A percentile compares a stretch with the other conserved stretches of the same genome.
Conservation (phyloP, 805 yeast species). For the Yamadazyma olivae region DNA sequence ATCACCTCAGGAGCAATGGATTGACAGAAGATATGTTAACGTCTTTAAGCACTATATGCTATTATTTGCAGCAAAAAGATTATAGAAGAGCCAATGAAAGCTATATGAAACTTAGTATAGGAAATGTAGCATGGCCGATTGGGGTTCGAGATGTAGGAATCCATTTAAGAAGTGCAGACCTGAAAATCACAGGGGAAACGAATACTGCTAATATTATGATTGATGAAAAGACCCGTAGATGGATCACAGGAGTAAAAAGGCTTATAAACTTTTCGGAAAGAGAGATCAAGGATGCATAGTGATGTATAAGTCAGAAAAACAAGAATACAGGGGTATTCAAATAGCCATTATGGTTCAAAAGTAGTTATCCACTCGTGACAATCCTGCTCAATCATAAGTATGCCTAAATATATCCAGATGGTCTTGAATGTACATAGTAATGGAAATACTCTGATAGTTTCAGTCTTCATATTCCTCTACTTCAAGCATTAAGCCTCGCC, state of each 20-base stretch:
- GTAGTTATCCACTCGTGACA: too few species aligned
- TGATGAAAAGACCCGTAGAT: slow-evolving; percentile 68
- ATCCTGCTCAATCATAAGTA: too few species aligned
- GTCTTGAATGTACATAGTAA: too few species aligned
- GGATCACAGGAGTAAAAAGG: slow-evolving; percentile 76
- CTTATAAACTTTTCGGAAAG: slow-evolving; percentile 44
- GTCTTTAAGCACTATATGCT: slow-evolving; percentile 57
- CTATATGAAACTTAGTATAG: slow-evolving; percentile 74
- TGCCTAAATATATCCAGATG: too few species aligned
- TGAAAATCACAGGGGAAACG: slow-evolving; percentile 49
- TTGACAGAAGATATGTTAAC: slow-evolving; percentile 47
- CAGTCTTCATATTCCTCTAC: too few species aligned
- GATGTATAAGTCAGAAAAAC: too few species aligned
- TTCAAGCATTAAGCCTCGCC: too few species aligned
- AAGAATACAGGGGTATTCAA: too few species aligned
- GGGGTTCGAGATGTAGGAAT: slow-evolving; percentile 80
- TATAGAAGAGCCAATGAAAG: slow-evolving; percentile 58
- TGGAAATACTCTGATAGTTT: too few species aligned
- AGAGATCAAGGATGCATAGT: too few species aligned
- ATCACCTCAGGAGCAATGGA: slow-evolving; percentile 30
- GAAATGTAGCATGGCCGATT: slow-evolving; percentile 91
- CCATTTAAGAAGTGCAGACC: slow-evolving; percentile 67
- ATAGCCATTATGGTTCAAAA: too few species aligned
- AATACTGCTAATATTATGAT: slow-evolving; percentile 70
- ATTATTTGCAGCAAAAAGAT: slow-evolving; percentile 54